Evolutionary conservation across 2,329 filamentous ascomycete species (phyloP).

Genomic region (Fusarium sterilihyphosum): DNA sequence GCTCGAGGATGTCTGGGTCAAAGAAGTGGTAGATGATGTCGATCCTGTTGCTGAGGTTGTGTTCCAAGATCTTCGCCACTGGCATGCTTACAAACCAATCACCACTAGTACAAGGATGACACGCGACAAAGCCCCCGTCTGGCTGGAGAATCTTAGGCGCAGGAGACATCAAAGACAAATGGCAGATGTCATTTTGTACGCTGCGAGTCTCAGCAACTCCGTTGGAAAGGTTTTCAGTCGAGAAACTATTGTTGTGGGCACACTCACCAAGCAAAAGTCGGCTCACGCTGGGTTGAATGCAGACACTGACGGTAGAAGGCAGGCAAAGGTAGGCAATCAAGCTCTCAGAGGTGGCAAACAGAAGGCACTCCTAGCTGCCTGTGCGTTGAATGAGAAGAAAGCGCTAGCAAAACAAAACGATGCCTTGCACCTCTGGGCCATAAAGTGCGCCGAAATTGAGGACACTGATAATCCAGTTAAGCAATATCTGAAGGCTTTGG

Average conservation of each 20-base stretch:
- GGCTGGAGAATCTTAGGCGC: not conserved
- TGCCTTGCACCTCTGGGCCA: not conserved
- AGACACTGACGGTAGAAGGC: not conserved
- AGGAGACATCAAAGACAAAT: not conserved
- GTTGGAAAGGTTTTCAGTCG: not conserved
- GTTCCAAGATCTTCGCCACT: not conserved
- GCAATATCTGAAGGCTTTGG: slow-evolving; percentile 15
- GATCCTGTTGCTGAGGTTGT: not conserved
- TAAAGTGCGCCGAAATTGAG: not conserved
- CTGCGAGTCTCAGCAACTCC: not conserved
- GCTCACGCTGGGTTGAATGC: not conserved
- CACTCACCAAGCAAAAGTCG: not conserved
- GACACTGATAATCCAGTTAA: not conserved
- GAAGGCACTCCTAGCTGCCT: not conserved
- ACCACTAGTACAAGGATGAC: not conserved
- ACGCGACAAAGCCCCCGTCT: not conserved
- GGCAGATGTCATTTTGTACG: not conserved
- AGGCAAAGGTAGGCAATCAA: not conserved
- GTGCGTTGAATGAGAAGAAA: not conserved
- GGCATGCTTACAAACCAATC: not conserved
- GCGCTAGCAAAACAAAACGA: not conserved
- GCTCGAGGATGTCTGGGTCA: not conserved
- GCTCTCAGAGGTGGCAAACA: not conserved
- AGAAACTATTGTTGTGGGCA: not conserved
- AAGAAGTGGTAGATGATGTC: not conserved